phyloP scores from a whole-genome alignment of 2,329 filamentous ascomycete species.

The Fusarium begoniae region DNA sequence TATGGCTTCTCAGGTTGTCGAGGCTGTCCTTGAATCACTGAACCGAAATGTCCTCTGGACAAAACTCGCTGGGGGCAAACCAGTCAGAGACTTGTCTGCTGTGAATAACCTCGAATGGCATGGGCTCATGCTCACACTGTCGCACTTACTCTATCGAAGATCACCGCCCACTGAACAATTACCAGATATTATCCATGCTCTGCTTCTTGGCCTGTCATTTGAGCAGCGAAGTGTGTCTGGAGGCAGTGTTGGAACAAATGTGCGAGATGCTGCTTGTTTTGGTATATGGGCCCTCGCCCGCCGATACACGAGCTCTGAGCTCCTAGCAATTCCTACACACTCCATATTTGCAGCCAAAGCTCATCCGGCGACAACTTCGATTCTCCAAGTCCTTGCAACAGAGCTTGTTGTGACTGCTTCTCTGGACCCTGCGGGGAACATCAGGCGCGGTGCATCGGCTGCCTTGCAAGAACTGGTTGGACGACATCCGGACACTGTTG shows the following conservation, averaged over 20 bases:
- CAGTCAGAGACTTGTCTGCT: constrained; percentile 70
- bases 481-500: constrained; percentile 85
- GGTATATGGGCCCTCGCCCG: constrained; percentile 93
- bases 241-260: constrained; percentile 86
- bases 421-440: constrained; percentile 91
- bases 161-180: constrained; percentile 79
- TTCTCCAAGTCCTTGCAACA: constrained; percentile 81
- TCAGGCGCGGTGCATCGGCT: constrained; percentile 89
- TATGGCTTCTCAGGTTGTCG: constrained; percentile 87
- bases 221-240: constrained; percentile 89
- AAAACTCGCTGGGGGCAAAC: constrained; percentile 50
- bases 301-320: constrained; percentile 82
- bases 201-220: constrained; percentile 84
- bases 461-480: constrained; percentile 94
- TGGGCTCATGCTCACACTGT: constrained; percentile 85
- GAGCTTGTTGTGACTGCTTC: constrained; percentile 85
- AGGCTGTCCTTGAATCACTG: constrained; percentile 80
- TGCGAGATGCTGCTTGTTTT: constrained; percentile 95
- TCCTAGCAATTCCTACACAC: constrained; percentile 68
- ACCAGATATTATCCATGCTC: constrained; percentile 76
- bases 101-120: constrained; percentile 92
- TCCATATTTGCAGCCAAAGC: constrained; percentile 54
- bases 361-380: constrained; percentile 52
- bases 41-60: constrained; percentile 66
- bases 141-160: constrained; percentile 85